Percentiles rank a stretch among this genome's conserved stretches.
These are phyloP conservation scores for Ophiostoma ulmi DNA, from an alignment of 2,329 filamentous ascomycete species.

Conservation along the genomic window DNA sequence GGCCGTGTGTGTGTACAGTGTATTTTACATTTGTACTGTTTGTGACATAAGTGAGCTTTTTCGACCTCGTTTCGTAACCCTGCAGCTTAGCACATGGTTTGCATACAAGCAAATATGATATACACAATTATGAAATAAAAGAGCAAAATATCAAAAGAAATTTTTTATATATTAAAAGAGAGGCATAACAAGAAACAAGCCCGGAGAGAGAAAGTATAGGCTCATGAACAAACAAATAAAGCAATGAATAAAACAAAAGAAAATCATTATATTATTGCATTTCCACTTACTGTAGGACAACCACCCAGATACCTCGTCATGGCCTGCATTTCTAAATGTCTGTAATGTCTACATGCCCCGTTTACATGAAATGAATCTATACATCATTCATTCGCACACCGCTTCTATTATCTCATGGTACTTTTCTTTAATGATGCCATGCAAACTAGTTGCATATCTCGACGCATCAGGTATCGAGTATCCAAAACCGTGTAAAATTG, in stretches of 20 bases:
- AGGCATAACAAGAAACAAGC: no score
- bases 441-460: background rate
- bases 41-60: no score
- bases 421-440: background rate
- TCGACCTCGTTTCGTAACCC: no score
- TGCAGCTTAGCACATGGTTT: no score
- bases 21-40: conserved; percentile 24
- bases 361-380: background rate
- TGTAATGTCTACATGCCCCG: background rate
- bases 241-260: no score
- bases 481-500: background rate
- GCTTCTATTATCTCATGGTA: background rate
- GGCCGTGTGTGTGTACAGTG: background rate
- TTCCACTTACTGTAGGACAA: background rate
- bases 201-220: no score
- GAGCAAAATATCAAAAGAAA: no score
- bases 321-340: background rate
- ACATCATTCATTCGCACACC: background rate
- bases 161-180: no score
- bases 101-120: no score
- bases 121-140: no score
- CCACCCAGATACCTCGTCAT: background rate
- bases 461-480: background rate
- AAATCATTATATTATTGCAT: no score
- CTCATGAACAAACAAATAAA: no score